Conservation (phyloP, 352 stramenopile genomes). For the Globisporangium splendens region DNA sequence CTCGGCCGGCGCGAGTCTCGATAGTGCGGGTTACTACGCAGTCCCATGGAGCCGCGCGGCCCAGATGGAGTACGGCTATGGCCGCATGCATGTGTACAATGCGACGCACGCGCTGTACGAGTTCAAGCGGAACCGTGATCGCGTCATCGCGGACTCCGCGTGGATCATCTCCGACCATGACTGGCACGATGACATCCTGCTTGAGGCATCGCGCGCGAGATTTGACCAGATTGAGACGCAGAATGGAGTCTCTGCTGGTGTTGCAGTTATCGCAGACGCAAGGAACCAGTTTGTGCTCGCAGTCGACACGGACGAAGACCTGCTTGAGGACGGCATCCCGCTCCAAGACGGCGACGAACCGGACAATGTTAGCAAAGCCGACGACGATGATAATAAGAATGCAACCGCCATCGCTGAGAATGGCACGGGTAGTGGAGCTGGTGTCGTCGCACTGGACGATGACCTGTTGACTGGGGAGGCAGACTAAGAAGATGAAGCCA, state of each 20-base stretch:
- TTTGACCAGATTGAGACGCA: not conserved
- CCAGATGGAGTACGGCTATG: slow-evolving; percentile 28
- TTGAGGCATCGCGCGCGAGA: not conserved
- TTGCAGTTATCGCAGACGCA: not conserved
- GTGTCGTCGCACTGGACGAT: no score
- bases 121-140: slow-evolving; percentile 34
- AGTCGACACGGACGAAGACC: slow-evolving; percentile 2
- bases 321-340: not conserved
- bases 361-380: not conserved
- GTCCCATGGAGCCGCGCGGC: slow-evolving; percentile 10
- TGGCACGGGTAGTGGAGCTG: no score
- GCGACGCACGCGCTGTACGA: slow-evolving; percentile 48
- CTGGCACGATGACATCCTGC: slow-evolving; percentile 2
- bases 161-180: slow-evolving; percentile 32
- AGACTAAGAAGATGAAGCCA: no score
- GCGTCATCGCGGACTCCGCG: slow-evolving; percentile 9
- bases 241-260: not conserved
- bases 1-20: slow-evolving; percentile 34
- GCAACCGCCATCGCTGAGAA: no score
- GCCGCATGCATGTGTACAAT: slow-evolving; percentile 59
- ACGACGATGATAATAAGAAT: no score
- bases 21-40: slow-evolving; percentile 32
- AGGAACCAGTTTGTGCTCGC: not conserved
- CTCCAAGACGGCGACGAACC: not conserved
- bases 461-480: no score